Percentiles rank a stretch among this genome's conserved stretches.
Evolutionary conservation across 2,329 filamentous ascomycete genomes (phyloP).

Genomic region (Ascochyta pisi): DNA sequence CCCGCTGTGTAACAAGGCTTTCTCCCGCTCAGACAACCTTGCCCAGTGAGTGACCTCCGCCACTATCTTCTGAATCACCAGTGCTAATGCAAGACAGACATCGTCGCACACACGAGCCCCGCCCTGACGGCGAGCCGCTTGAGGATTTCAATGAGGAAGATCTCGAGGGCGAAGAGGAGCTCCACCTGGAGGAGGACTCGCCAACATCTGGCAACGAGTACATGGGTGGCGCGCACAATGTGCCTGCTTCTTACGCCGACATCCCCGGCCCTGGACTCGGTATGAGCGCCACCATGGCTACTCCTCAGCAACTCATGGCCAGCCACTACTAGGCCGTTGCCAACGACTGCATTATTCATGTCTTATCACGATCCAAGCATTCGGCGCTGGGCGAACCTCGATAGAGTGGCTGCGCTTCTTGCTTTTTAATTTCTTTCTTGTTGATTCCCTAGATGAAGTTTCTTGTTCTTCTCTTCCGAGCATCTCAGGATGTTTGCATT

Average conservation of each 20-base stretch:
- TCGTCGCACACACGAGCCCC: slow-evolving; percentile 80
- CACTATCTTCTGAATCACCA: slow-evolving; percentile 12
- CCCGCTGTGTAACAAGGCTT: slow-evolving; percentile 97
- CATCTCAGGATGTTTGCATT: slow-evolving; percentile 26
- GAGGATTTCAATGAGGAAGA: slow-evolving; percentile 77
- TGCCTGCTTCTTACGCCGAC: slow-evolving; percentile 44
- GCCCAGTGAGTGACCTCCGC: slow-evolving; percentile 74
- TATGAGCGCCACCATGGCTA: slow-evolving; percentile 53
- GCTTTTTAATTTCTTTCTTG: slow-evolving; percentile 28
- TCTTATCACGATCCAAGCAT: slow-evolving; percentile 35
- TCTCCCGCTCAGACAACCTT: slow-evolving; percentile 97
- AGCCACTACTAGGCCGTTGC: slow-evolving; percentile 50
- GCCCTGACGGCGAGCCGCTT: slow-evolving; percentile 68
- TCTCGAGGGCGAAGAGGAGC: slow-evolving; percentile 85
- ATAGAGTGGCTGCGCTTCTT: slow-evolving; percentile 19
- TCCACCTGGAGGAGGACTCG: slow-evolving; percentile 80
- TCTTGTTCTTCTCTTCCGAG: slow-evolving; percentile 33
- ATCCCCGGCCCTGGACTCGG: slow-evolving; percentile 44
- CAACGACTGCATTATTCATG: slow-evolving; percentile 21
- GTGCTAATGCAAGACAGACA: slow-evolving; percentile 60
- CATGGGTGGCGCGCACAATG: slow-evolving; percentile 38
- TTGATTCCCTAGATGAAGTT: slow-evolving; percentile 29
- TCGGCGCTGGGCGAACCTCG: slow-evolving; percentile 36
- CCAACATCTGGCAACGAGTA: slow-evolving; percentile 74
- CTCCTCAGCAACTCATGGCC: slow-evolving; percentile 53